Evolutionary conservation across 768 basidiomycete genomes (phyloP), one percentile per base, ranked within the genome.

Genomic region (Mycena galopus): DNA sequence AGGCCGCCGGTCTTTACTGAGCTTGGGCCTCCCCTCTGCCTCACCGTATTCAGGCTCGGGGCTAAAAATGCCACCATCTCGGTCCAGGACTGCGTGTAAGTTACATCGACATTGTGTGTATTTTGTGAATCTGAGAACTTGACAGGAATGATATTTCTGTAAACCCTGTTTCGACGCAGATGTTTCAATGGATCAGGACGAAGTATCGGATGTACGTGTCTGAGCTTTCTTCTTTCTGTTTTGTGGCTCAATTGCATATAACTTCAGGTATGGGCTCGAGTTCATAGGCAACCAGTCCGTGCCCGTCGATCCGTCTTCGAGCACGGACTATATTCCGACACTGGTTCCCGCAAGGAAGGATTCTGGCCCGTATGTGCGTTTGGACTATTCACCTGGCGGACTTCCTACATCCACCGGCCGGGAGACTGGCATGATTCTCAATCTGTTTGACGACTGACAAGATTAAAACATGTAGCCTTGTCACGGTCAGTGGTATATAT

Each of bases 171-270:
- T 23, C 65, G 35, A 39, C 51, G 17, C 65, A 65, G 53, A 65
- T 23, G 17, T 65, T 65, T 35, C 21, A 65, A 23, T 57, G 65
- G 63, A 44, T 65, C 65, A 55, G 65, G 2, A 65, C 63, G 33
- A 16, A 53, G 32, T 65, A 39, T 55, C 35, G 35, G 53, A 57
- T 55, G 14, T 65, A 65, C 53, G 39, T 42, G 39, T 42, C 39
- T 42, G 8, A 10, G 39, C 39, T 17, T 42, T 17, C 16, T 17
- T 42, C 4, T 17, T 42, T 42, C 4, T 42, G 16, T 42, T 10
- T 42, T 17, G 39, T 17, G 17, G 39, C 39, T 42, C 39, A 35
- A 42, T 4, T 42, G 39, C 8, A 42, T 42, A n/a, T n/a, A n/a
- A 42, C 16, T 42, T 16, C 8, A 42, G 39, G 39, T 42, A 42